phyloP scores from a whole-genome alignment of 345 rosid genomes.

The Clarkia xantiana region DNA sequence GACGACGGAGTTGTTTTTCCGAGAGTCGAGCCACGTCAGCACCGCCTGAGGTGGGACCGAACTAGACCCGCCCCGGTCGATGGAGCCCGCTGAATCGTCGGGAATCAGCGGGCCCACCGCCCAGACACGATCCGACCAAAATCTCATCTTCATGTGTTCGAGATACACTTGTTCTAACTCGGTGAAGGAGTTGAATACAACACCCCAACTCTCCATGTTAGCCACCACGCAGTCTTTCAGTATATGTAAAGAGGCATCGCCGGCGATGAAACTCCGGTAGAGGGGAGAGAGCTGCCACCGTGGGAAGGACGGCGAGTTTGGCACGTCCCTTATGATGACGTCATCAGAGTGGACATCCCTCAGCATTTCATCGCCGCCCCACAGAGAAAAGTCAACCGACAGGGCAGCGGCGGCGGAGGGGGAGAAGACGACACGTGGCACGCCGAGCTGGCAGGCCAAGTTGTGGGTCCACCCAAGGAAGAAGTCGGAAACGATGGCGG shows the following conservation, averaged over 20 bases:
- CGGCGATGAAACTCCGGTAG: slow-evolving; percentile 14
- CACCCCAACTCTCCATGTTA: slow-evolving; percentile 37
- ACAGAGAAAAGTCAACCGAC: neutral
- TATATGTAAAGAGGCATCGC: slow-evolving; percentile 25
- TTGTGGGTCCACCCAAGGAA: slow-evolving; percentile 8
- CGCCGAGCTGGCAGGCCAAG: slow-evolving; percentile 3
- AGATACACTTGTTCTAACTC: slow-evolving; percentile 30
- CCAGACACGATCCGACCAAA: slow-evolving; percentile 27
- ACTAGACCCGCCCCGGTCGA: slow-evolving; percentile 35
- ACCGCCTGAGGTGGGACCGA: slow-evolving; percentile 15
- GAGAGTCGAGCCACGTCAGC: slow-evolving; percentile 40
- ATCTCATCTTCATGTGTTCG: slow-evolving; percentile 19
- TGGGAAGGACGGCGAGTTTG: neutral
- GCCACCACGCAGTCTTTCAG: slow-evolving; percentile 13
- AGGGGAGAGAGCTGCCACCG: neutral
- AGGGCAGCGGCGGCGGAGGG: neutral
- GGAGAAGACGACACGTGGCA: neutral
- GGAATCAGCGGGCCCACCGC: slow-evolving; percentile 48
- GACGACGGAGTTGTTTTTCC: slow-evolving; percentile 31
- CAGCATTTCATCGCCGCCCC: neutral
- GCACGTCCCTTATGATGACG: neutral
- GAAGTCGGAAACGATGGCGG: slow-evolving; percentile 4
- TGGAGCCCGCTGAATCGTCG: neutral
- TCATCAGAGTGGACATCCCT: slow-evolving; percentile 1
- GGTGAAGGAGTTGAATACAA: slow-evolving; percentile 35